These are phyloP conservation scores for Dendrobium huoshanense DNA, from an alignment of 106 monocot species.

Conservation along the genomic window DNA sequence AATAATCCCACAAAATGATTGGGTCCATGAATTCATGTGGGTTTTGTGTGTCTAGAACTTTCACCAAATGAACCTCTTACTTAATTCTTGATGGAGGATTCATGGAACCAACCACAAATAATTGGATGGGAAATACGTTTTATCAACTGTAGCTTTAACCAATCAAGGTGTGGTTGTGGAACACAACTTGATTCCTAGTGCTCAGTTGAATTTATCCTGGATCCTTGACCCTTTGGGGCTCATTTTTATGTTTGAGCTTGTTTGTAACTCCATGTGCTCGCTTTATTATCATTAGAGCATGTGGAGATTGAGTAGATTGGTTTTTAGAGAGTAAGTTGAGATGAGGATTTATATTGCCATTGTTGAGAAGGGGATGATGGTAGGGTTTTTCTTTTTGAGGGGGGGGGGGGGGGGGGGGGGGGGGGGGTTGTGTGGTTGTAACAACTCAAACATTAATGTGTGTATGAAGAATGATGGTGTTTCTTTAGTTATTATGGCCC, in stretches of 20 bases:
- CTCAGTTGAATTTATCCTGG: background rate
- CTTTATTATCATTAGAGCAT: background rate
- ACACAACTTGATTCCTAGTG: background rate
- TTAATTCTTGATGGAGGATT: background rate
- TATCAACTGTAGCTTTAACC: background rate
- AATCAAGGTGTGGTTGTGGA: background rate
- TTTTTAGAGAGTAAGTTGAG: background rate
- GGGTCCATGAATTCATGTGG: background rate
- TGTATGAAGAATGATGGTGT: background rate
- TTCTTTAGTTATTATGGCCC: background rate
- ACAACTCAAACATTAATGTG: background rate
- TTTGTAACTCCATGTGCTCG: background rate
- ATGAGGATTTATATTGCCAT: background rate
- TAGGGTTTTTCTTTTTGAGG: background rate
- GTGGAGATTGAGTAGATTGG: background rate
- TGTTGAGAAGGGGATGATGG: background rate
- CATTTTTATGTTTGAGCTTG: background rate
- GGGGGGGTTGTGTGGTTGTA: background rate
- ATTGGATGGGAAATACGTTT: background rate
- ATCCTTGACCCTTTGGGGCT: background rate
- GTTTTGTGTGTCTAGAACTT: background rate
- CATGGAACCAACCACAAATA: background rate
- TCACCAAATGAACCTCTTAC: background rate
- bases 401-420: too few relatives aligned
- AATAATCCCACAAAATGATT: background rate